Evolutionary conservation across 2,329 filamentous ascomycete species (phyloP).

Genomic region (Xylaria sp.): DNA sequence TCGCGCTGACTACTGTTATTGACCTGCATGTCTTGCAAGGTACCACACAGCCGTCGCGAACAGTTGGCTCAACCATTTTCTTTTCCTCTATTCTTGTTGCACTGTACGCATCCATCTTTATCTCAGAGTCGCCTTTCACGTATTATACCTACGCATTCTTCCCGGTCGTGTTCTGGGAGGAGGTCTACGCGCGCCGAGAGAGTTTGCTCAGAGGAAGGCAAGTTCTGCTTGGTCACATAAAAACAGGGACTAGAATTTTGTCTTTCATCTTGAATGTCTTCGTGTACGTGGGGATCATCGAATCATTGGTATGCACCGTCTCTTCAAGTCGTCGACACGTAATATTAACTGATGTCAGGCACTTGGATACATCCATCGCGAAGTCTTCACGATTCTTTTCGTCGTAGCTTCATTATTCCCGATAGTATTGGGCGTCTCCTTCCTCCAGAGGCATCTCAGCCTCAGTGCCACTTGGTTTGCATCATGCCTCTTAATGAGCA

Average conservation of each 20-base stretch:
- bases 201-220: constrained; percentile 75
- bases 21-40: constrained; percentile 87
- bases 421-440: constrained; percentile 74
- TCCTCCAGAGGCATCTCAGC: constrained; percentile 72
- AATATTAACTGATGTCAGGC: constrained; percentile 64
- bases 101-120: constrained; percentile 81
- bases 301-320: constrained; percentile 73
- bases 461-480: constrained; percentile 78
- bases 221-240: constrained; percentile 75
- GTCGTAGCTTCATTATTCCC: constrained; percentile 84
- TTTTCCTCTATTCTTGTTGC: constrained; percentile 82
- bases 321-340: background rate
- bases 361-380: constrained; percentile 89
- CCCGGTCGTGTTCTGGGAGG: constrained; percentile 95
- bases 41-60: constrained; percentile 72
- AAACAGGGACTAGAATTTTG: constrained; percentile 66
- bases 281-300: constrained; percentile 78
- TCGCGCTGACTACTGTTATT: constrained; percentile 87
- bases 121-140: constrained; percentile 81
- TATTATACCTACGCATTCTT: constrained; percentile 96
- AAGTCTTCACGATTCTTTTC: constrained; percentile 86
- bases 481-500: constrained; percentile 85
- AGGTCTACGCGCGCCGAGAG: constrained; percentile 82
- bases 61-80: constrained; percentile 65
- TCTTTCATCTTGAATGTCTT: constrained; percentile 72